phyloP scores from a whole-genome alignment of 495 filamentous ascomycete genomes.

The Talaromyces wortmannii region DNA sequence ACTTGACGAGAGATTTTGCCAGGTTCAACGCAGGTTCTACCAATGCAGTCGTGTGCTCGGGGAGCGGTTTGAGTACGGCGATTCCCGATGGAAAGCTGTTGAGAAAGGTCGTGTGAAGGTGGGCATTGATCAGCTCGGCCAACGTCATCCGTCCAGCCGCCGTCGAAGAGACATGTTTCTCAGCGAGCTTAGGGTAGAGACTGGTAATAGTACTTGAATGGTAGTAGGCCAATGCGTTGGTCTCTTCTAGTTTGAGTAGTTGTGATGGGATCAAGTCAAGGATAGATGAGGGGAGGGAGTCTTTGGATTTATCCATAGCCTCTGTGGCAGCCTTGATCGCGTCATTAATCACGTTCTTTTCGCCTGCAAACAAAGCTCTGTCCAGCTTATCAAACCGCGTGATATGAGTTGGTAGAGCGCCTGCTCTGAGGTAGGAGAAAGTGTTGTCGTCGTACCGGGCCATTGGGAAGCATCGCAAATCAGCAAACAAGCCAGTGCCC shows the following conservation, averaged over 20 bases:
- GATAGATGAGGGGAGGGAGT: conserved; percentile 47
- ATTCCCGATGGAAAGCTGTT: conserved; percentile 70
- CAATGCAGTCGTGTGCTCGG: conserved; percentile 64
- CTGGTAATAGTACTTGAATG: conserved; percentile 48
- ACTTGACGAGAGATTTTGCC: conserved; percentile 65
- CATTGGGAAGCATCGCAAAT: conserved; percentile 83
- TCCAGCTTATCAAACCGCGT: conserved; percentile 69
- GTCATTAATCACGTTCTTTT: conserved; percentile 55
- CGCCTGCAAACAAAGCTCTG: conserved; percentile 67
- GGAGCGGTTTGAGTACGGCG: conserved; percentile 69
- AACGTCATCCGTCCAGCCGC: conserved; percentile 55
- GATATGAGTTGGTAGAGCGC: conserved; percentile 57
- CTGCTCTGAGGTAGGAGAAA: conserved; percentile 63
- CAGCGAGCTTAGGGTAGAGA: conserved; percentile 58
- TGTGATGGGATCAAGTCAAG: conserved; percentile 48
- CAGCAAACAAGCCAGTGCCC: conserved; percentile 76
- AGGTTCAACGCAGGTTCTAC: conserved; percentile 62
- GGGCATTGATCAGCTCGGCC: conserved; percentile 71
- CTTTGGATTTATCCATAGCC: conserved; percentile 42
- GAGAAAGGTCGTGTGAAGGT: conserved; percentile 83
- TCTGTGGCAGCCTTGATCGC: conserved; percentile 60
- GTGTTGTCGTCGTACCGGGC: conserved; percentile 65
- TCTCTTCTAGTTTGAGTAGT: conserved; percentile 58
- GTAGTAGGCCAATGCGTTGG: conserved; percentile 73
- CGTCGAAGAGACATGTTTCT: conserved; percentile 48